These are phyloP conservation scores for Geotrichum aggregatum DNA, from an alignment of 1,139 yeast genomes.

Conservation along the genomic window DNA sequence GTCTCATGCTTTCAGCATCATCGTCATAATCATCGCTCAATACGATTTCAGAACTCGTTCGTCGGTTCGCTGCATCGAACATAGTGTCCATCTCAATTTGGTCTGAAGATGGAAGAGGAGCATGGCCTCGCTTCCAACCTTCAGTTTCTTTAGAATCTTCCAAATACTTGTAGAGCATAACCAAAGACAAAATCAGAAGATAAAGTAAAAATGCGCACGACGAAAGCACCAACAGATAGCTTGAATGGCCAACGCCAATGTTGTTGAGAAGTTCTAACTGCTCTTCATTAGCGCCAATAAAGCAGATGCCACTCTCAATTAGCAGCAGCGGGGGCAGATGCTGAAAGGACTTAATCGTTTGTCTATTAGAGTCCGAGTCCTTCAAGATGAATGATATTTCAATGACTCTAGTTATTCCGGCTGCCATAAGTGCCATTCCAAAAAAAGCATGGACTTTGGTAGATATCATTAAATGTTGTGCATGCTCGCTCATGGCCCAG, in stretches of 20 bases:
- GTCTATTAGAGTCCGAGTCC: conserved; percentile 43
- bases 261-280: conserved; percentile 67
- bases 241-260: conserved; percentile 77
- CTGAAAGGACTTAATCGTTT: conserved; percentile 65
- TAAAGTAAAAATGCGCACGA: conserved; percentile 71
- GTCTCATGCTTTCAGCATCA: conserved; percentile 18
- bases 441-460: conserved; percentile 85
- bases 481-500: conserved; percentile 89
- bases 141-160: conserved; percentile 1
- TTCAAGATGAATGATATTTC: conserved; percentile 70
- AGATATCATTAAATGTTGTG: conserved; percentile 66
- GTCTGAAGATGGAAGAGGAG: conserved; percentile 18
- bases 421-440: conserved; percentile 73
- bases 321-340: conserved; percentile 78
- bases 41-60: conserved; percentile 14
- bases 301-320: conserved; percentile 70
- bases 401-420: conserved; percentile 67
- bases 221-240: conserved; percentile 69
- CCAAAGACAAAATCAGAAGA: conserved; percentile 57
- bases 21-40: conserved; percentile 21
- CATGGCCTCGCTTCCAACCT: conserved; percentile 21
- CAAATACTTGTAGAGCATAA: conserved; percentile 47
- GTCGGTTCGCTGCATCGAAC: conserved; percentile 14
- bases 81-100: conserved; percentile 21
- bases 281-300: conserved; percentile 92